Conservation (phyloP, 768 basidiomycete genomes). For the Chlorophyllum brunneum region DNA sequence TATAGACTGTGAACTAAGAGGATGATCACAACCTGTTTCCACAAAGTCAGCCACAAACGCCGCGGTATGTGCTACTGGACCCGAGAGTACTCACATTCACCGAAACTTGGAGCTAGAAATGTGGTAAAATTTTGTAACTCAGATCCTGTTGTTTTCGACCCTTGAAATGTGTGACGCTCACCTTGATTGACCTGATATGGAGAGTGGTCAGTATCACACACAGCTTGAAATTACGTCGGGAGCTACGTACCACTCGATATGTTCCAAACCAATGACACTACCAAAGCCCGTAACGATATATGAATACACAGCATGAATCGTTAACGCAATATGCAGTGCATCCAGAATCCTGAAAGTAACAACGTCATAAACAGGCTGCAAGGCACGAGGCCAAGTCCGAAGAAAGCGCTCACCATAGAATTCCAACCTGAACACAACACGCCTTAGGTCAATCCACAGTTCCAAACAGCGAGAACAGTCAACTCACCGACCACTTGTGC, state of each 20-base stretch:
- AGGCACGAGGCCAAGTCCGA: neutral
- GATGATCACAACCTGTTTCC: slow-evolving; percentile 34
- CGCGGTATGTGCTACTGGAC: neutral
- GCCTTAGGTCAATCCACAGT: neutral
- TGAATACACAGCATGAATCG: slow-evolving; percentile 31
- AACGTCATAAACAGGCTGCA: neutral
- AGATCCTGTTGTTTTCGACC: neutral
- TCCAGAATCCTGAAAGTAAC: slow-evolving; percentile 27
- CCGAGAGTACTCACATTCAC: slow-evolving; percentile 31
- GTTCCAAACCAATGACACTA: slow-evolving; percentile 19
- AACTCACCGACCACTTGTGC: slow-evolving; percentile 32
- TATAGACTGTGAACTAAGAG: slow-evolving; percentile 46
- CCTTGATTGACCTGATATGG: slow-evolving; percentile 30
- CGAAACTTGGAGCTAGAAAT: slow-evolving; percentile 34
- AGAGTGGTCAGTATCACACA: neutral
- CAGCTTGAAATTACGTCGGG: neutral
- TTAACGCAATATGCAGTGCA: slow-evolving; percentile 29
- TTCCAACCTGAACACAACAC: neutral
- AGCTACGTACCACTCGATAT: slow-evolving; percentile 27
- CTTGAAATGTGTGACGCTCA: slow-evolving; percentile 9
- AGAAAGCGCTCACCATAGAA: slow-evolving; percentile 5
- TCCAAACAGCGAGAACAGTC: slow-evolving; percentile 1
- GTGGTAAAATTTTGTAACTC: neutral
- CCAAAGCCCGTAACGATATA: slow-evolving; percentile 36
- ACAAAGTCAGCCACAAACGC: neutral